phyloP scores from a whole-genome alignment of 371 early-diverging fungal genomes.

The Choanephora cucurbitarum region DNA sequence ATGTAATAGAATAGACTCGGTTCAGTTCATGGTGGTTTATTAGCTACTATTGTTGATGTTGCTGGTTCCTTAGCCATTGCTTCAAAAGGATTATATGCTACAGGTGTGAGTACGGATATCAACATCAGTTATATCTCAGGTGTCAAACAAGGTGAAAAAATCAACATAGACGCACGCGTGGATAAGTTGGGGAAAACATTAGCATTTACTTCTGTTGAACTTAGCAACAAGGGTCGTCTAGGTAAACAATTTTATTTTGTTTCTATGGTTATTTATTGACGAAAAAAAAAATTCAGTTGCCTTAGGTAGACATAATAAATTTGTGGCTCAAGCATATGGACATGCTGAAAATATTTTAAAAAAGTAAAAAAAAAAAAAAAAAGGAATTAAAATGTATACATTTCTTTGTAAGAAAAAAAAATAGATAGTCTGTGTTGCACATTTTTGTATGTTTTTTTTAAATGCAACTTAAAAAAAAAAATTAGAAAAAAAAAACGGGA shows the following conservation, averaged over 20 bases:
- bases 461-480: no score
- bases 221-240: slow-evolving; percentile 44
- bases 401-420: not conserved
- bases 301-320: slow-evolving; percentile 66
- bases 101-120: slow-evolving; percentile 68
- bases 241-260: slow-evolving; percentile 21
- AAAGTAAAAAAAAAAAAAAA: not conserved
- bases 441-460: not conserved
- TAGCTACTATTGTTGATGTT: slow-evolving; percentile 59
- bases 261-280: no score
- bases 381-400: not conserved
- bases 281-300: slow-evolving; percentile 36
- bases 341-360: slow-evolving; percentile 43
- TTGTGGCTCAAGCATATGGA: slow-evolving; percentile 52
- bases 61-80: slow-evolving; percentile 67
- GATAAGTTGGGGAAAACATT: slow-evolving; percentile 65
- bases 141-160: slow-evolving; percentile 55
- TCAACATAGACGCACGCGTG: slow-evolving; percentile 54
- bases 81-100: slow-evolving; percentile 58
- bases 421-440: not conserved
- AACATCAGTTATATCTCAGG: slow-evolving; percentile 61
- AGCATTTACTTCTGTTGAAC: slow-evolving; percentile 60
- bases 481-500: not conserved
- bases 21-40: slow-evolving; percentile 63
- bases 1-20: slow-evolving; percentile 55